Percentiles rank a stretch among this genome's conserved stretches.
phyloP scores from a whole-genome alignment of 1,284 basidiomycete genomes.

The Ceratobasidium sp. region DNA sequence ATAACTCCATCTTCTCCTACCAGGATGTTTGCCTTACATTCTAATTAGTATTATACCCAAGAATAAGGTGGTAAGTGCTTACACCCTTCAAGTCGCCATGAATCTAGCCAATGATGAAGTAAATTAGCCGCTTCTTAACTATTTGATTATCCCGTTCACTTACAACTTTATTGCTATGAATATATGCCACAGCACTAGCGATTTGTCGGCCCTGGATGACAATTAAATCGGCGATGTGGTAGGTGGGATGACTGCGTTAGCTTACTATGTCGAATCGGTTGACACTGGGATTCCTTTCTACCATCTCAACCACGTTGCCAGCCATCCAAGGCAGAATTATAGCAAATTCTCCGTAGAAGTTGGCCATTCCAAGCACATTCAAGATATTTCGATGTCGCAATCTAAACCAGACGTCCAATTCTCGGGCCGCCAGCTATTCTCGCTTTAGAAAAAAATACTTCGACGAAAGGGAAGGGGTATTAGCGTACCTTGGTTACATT shows the following conservation, averaged over 20 bases:
- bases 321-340: neutral
- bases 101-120: neutral
- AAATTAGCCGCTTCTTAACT: neutral
- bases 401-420: neutral
- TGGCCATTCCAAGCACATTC: neutral
- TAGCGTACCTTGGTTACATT: neutral
- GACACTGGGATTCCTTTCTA: neutral
- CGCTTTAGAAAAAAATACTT: neutral
- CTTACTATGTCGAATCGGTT: neutral
- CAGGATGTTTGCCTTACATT: neutral
- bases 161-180: neutral
- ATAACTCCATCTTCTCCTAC: neutral
- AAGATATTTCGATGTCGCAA: neutral
- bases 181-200: neutral
- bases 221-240: too few relatives aligned
- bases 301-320: neutral
- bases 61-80: neutral
- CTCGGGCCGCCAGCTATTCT: neutral
- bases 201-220: neutral
- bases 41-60: neutral
- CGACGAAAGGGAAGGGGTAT: neutral
- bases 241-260: too few relatives aligned
- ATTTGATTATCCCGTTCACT: neutral
- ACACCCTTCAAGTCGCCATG: slow-evolving; percentile 16
- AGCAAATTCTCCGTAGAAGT: neutral